Evolutionary conservation across 257 asterid genomes (phyloP).

Genomic region (Gentiana macrophylla): DNA sequence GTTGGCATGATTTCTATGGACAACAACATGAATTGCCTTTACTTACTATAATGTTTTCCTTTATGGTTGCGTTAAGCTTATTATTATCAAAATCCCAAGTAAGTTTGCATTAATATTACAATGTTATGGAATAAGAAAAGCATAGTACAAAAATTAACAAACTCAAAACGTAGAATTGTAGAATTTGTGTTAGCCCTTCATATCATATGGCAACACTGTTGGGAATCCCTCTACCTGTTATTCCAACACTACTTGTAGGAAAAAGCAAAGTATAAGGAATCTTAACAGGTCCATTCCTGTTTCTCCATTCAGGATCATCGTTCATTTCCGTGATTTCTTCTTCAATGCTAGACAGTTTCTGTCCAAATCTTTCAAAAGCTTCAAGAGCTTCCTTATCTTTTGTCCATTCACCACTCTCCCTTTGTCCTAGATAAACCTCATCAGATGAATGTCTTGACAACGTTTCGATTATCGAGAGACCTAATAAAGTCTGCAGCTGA

Average conservation of each 20-base stretch:
- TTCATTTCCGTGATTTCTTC: constrained; percentile 37
- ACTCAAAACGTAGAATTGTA: too few species aligned
- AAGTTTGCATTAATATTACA: too few species aligned
- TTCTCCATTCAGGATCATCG: constrained; percentile 41
- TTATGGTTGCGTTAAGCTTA: too few species aligned
- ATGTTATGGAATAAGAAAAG: too few species aligned
- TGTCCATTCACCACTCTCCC: constrained; percentile 67
- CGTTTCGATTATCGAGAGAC: constrained; percentile 54
- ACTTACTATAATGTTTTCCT: too few species aligned
- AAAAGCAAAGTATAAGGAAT: constrained; percentile 61
- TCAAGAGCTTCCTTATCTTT: constrained; percentile 29
- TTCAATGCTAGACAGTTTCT: constrained; percentile 41
- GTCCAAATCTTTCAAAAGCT: constrained; percentile 50
- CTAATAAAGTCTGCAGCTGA: constrained; percentile 48
- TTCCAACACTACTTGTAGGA: constrained; percentile 56
- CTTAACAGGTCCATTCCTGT: constrained; percentile 59
- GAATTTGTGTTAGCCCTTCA: too few species aligned
- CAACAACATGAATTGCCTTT: too few species aligned
- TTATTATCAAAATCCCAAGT: too few species aligned
- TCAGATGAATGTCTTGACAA: constrained; percentile 68
- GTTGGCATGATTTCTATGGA: too few species aligned
- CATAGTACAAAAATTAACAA: too few species aligned
- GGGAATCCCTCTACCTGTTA: constrained; percentile 75
- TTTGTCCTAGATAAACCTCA: constrained; percentile 63
- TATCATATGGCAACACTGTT: constrained; percentile 33